A percentile compares a stretch with the other conserved stretches of the same genome.
Evolutionary conservation across 2,329 filamentous ascomycete species (phyloP).

Genomic region (Tolypocladium guangdongense): DNA sequence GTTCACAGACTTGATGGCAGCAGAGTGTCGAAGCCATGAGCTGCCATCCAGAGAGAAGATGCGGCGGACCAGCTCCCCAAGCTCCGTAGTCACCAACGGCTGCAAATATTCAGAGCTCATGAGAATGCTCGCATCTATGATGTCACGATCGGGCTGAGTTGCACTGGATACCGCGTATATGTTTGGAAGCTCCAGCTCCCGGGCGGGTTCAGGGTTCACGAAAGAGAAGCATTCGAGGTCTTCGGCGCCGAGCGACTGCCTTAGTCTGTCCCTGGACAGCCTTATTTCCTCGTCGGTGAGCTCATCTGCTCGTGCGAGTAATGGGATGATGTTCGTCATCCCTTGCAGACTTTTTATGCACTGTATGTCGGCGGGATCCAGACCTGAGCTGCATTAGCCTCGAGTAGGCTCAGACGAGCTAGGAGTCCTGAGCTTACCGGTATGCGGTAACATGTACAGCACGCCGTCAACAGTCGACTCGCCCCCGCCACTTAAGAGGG

Average conservation of each 20-base stretch:
- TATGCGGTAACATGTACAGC: slow-evolving; percentile 67
- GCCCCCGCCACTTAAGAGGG: slow-evolving; percentile 68
- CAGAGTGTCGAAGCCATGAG: slow-evolving; percentile 69
- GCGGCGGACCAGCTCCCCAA: slow-evolving; percentile 55
- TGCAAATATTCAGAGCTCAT: slow-evolving; percentile 89
- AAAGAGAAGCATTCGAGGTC: slow-evolving; percentile 60
- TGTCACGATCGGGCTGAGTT: slow-evolving; percentile 59
- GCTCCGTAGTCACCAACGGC: slow-evolving; percentile 67
- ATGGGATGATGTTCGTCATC: slow-evolving; percentile 74
- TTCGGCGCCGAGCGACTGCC: slow-evolving; percentile 42
- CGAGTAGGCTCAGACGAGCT: not conserved
- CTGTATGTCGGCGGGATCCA: slow-evolving; percentile 45
- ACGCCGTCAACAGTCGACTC: slow-evolving; percentile 77
- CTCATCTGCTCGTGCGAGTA: slow-evolving; percentile 69
- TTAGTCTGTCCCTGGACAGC: slow-evolving; percentile 48
- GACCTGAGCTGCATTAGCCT: slow-evolving; percentile 17
- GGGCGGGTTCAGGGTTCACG: slow-evolving; percentile 20
- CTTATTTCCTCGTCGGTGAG: slow-evolving; percentile 46
- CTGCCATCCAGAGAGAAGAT: slow-evolving; percentile 72
- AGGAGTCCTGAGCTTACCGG: slow-evolving; percentile 34
- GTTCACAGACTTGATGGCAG: slow-evolving; percentile 69
- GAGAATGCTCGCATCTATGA: slow-evolving; percentile 83
- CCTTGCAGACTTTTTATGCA: slow-evolving; percentile 58
- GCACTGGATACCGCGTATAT: slow-evolving; percentile 73
- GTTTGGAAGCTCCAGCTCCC: slow-evolving; percentile 19